Base-by-base conservation (phyloP, 148 eudicot genomes). In the Spergularia marina region DNA sequence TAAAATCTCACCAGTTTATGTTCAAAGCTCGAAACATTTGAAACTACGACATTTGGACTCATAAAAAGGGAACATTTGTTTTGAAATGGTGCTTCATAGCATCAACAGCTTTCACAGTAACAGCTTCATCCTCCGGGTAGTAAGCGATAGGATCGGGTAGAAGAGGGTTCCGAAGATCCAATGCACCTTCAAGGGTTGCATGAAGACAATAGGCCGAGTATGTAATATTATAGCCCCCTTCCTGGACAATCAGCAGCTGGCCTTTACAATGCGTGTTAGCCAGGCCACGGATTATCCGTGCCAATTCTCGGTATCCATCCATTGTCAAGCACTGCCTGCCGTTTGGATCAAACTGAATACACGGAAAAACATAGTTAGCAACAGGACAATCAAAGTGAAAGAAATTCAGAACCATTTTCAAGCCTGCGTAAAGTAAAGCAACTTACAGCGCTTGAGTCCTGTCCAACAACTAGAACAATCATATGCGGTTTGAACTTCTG, bases 391-490 rank as follows among this genome's bases (percentile, higher is more conserved):
- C 49, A n/a, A n/a, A n/a, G n/a, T n/a, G n/a, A 44, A 44, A 44
- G 10, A 6, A 44, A 6, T 6, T 44, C 1, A 3, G 3, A 44
- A 44, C 49, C 10, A 44, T 44, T 6, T 44, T 44, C 49, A 6
- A 44, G 49, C 49, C 49, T 44, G 1, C 8, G 49, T 44, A 44
- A 44, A 44, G 49, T 44, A 44, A 44, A 44, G 0, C 60, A 73
- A 89, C 98, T 91, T 87, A 93, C 98, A 72, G 98, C 94, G 83
- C 99, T 90, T 12, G 99, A 95, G 78, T 95, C 99, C 77, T 89
- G 99, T 36, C 99, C 99, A 67, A 88, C 86, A 34, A 91, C 96
- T 7, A 95, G 82, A 77, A 95, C 99, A 53, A 92, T 83, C 89
- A 92, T 77, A 58, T 85, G 82, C n/a, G 99, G 97, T 54, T 72